Base-by-base conservation (phyloP, 495 filamentous ascomycete genomes). In the Schizothecium vesticola region DNA sequence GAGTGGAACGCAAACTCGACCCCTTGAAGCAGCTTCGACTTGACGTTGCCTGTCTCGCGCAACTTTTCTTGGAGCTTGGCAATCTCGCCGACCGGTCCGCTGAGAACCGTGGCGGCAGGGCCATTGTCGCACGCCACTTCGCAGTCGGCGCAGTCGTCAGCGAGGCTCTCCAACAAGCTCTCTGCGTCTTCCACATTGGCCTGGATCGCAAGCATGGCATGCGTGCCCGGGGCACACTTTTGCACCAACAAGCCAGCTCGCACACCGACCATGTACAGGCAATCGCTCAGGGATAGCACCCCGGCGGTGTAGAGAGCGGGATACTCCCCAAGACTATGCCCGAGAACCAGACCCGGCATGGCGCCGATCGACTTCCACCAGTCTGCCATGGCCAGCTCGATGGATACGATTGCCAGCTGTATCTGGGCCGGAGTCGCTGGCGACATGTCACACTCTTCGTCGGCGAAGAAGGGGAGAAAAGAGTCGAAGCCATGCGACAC, bases 351-450 rank as follows among this genome's bases (percentile, higher is more conserved):
- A 60, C 83, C 80, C 23, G 92, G 92, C n/a, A 76, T 85, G 59
- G 94, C 82, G 29, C 91, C 92, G 81, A 91, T 87, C 6, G 89
- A 87, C 29, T 73, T 76, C 92, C 92, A 96, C 63, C 91, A 85
- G 65, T 86, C 87, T 19, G 91, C 88, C 62, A 95, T 80, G 10
- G 92, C 92, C 83, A 96, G 91, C 75, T 96, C 90, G 64, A 94
- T 84, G 66, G 87, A 90, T 12, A 86, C 86, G 22, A 91, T 84
- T 13, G 88, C 90, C 29, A 94, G 82, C 72, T 95, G 92, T 12
- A 89, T 87, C 26, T 90, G 84, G 22, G 91, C 84, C 5, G 92
- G 91, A 13, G 89, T 88, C 7, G 92, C 78, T 79, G 28, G 83
- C 77, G 21, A 86, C 79, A 61, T 82, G 80, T 43, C 36, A 16